These are phyloP conservation scores for Microbotryomycetes sp. DNA, from an alignment of 1,284 basidiomycete species.

Conservation along the genomic window DNA sequence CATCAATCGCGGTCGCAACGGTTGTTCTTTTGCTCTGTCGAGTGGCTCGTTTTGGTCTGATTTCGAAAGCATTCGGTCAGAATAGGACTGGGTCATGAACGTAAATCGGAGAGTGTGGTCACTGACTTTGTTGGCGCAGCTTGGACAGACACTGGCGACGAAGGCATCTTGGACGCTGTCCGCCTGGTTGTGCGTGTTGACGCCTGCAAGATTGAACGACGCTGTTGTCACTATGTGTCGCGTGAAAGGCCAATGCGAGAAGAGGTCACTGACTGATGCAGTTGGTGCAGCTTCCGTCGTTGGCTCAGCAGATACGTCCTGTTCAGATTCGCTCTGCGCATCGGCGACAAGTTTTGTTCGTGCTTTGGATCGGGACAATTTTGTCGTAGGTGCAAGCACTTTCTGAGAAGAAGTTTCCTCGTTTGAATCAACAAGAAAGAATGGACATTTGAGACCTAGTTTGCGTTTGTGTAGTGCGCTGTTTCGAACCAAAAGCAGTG, in stretches of 20 bases:
- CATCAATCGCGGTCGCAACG: too few relatives aligned
- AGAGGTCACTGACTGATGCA: not conserved
- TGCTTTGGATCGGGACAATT: slow-evolving; percentile 3
- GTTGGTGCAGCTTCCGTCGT: not conserved
- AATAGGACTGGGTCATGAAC: too few relatives aligned
- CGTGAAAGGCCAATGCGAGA: too few relatives aligned
- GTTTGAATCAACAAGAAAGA: slow-evolving; percentile 20
- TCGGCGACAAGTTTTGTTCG: not conserved
- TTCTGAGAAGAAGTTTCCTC: not conserved
- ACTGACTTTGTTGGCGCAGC: not conserved
- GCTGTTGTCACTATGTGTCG: too few relatives aligned
- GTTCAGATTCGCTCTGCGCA: not conserved
- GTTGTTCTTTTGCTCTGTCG: too few relatives aligned
- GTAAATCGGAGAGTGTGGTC: too few relatives aligned
- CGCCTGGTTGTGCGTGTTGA: not conserved
- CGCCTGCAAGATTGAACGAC: not conserved
- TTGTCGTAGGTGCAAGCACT: slow-evolving; percentile 1
- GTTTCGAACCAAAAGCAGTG: not conserved
- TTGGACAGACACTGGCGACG: not conserved
- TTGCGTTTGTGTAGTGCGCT: slow-evolving; percentile 24
- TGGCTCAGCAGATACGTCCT: not conserved
- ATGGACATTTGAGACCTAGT: slow-evolving; percentile 23
- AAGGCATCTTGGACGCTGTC: not conserved
- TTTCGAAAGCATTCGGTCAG: too few relatives aligned
- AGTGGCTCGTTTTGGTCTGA: not conserved